A percentile compares a stretch with the other conserved stretches of the same genome.
phyloP scores from a whole-genome alignment of 495 filamentous ascomycete species.

The Penicillium antarcticum region DNA sequence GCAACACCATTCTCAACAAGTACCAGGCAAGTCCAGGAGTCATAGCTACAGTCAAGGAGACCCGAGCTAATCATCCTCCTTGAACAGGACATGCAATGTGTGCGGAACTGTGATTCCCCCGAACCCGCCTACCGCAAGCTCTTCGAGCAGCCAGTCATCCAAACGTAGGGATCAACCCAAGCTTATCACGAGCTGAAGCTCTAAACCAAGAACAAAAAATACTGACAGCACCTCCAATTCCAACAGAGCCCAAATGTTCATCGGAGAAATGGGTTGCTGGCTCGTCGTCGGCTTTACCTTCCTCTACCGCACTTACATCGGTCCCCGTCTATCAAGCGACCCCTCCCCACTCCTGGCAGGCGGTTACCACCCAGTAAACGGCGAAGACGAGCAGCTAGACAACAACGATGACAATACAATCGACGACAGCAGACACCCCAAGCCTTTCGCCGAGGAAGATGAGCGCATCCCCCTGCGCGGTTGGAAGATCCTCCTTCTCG shows the following conservation, averaged over 20 bases:
- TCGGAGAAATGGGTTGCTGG: constrained; percentile 92
- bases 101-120: constrained; percentile 77
- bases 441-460: constrained; percentile 44
- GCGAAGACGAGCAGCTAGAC: constrained; percentile 41
- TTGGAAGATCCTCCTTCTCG: constrained; percentile 70
- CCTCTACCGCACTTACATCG: constrained; percentile 57
- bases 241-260: constrained; percentile 76
- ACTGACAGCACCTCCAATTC: background rate
- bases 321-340: constrained; percentile 29
- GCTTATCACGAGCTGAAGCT: background rate
- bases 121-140: constrained; percentile 59
- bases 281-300: constrained; percentile 68
- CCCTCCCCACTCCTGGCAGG: constrained; percentile 44
- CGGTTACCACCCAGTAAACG: constrained; percentile 63
- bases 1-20: constrained; percentile 95
- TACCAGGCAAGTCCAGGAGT: constrained; percentile 65
- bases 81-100: constrained; percentile 87
- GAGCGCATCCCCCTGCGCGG: constrained; percentile 61
- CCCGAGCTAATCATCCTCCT: background rate
- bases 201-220: background rate
- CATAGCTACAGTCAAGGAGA: background rate
- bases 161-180: constrained; percentile 57
- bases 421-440: constrained; percentile 41
- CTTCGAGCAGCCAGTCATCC: constrained; percentile 95
- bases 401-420: constrained; percentile 42